Evolutionary conservation across 768 basidiomycete genomes (phyloP).

Genomic region (Goffeauzyma gilvescens): DNA sequence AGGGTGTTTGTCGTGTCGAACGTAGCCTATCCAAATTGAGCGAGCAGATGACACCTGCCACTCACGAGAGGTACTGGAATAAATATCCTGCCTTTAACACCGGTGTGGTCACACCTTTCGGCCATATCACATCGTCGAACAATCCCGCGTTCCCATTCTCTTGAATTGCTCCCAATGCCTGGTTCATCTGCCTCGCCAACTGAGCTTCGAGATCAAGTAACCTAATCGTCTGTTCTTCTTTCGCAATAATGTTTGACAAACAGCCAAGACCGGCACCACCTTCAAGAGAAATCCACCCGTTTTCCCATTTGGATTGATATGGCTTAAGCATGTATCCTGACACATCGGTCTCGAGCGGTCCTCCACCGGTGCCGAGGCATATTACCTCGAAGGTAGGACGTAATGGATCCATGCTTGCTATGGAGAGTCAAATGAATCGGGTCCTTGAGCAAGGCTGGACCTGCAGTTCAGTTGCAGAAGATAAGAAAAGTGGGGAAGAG

Average conservation of each 20-base stretch:
- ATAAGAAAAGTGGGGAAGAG: no score
- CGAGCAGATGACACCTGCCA: no score
- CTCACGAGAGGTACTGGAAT: slow-evolving; percentile 27
- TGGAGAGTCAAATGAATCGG: no score
- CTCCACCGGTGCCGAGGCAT: slow-evolving; percentile 55
- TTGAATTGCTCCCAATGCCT: no score
- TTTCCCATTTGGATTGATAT: slow-evolving; percentile 46
- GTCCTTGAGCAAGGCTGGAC: no score
- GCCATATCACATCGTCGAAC: neutral
- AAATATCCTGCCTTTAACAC: slow-evolving; percentile 25
- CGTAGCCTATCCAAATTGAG: no score
- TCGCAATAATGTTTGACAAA: no score
- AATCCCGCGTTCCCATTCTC: neutral
- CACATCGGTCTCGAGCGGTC: slow-evolving; percentile 73
- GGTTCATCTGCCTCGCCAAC: neutral
- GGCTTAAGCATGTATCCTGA: slow-evolving; percentile 81
- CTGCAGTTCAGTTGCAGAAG: no score
- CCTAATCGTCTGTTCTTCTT: no score
- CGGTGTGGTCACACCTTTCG: slow-evolving; percentile 13
- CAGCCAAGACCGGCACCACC: slow-evolving; percentile 45
- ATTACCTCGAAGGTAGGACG: slow-evolving; percentile 34
- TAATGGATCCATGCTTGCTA: no score
- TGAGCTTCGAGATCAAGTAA: no score
- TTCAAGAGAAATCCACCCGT: slow-evolving; percentile 67
- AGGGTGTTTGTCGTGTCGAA: no score